Percentiles rank a stretch among this genome's conserved stretches.
phyloP scores from a whole-genome alignment of 2,329 filamentous ascomycete genomes.

The Ascochyta rabiei region DNA sequence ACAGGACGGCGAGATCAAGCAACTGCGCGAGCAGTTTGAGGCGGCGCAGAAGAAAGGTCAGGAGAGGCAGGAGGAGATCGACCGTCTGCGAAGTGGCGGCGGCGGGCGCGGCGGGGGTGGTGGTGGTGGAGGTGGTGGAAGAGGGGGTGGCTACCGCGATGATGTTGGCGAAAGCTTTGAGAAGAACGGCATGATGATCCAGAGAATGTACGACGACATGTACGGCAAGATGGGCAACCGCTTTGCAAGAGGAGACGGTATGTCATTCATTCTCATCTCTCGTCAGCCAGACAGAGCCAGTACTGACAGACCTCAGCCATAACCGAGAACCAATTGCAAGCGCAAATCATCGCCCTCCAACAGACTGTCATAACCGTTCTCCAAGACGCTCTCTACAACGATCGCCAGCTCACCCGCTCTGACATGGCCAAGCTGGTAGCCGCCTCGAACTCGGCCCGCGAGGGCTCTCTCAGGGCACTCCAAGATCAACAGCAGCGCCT shows the following conservation, averaged over 20 bases:
- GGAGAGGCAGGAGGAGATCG: constrained; percentile 31
- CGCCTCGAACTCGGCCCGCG: constrained; percentile 51
- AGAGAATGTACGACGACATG: constrained; percentile 46
- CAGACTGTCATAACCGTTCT: constrained; percentile 53
- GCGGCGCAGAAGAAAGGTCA: constrained; percentile 34
- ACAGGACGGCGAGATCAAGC: constrained; percentile 45
- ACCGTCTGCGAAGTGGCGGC: constrained; percentile 25
- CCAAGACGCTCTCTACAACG: constrained; percentile 51
- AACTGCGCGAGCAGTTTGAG: constrained; percentile 41
- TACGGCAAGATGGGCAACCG: constrained; percentile 43
- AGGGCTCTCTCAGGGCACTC: constrained; percentile 49
- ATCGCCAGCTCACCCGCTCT: constrained; percentile 46
- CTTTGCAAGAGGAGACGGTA: constrained; percentile 50
- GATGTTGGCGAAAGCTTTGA: constrained; percentile 43
- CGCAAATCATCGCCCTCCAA: constrained; percentile 51
- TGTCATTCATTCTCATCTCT: constrained; percentile 10
- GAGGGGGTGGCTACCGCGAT: constrained; percentile 24
- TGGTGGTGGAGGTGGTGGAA: constrained; percentile 4
- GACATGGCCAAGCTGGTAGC: constrained; percentile 50
- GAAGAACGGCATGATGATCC: constrained; percentile 43
- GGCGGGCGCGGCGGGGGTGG: constrained; percentile 6
- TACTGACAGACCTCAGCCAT: constrained; percentile 36
- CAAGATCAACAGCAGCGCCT: constrained; percentile 45
- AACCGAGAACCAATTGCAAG: constrained; percentile 52
- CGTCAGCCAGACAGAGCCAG: neutral